Evolutionary conservation across 192 early-diverging fungal genomes (phyloP), one percentile per base, ranked within the genome.

Genomic region (Backusella morwellensis): DNA sequence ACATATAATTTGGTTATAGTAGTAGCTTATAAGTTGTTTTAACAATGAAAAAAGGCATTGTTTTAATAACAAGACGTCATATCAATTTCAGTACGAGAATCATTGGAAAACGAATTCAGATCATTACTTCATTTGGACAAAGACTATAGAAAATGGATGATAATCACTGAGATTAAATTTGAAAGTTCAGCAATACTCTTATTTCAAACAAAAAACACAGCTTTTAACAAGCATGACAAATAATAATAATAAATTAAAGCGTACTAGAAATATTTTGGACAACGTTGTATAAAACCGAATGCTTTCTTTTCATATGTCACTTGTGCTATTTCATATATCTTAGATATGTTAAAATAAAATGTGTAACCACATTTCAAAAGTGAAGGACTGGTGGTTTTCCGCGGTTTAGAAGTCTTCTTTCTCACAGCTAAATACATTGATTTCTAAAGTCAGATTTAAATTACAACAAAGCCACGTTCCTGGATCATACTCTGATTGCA

Each of bases 361-460:
- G 56, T 63, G 56, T 63, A 63, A 63, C 56, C 4, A 0, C 5
- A 14, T 63, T 29, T 56, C 54, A 56, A 56, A 56, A 21, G 32
- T 29, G 23, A 63, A 63, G 23, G 6, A 29, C 56, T 56, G 23
- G 9, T 8, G 12, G 21, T 1, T 63, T 17, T 14, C 56, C 56
- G 56, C 56, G 56, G 56, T 9, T 26, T 63, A 9, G 23, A 63
- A 6, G 56, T 21, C 26, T 12, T 11, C 9, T 63, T 63, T 63
- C 56, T 63, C 56, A 63, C 56, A 26, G 0, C 56, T 59, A 59
- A 59, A 26, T 59, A 59, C 56, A 63, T 14, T 26, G 0, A 63
- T 63, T 50, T 63, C 21, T 63, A 63, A 63, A 63, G 56, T 63
- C 56, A 63, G 56, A 63, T 14, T 63, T 29, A 63, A 63, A 29